Conservation (phyloP, 1,284 basidiomycete species). For the Peniophora sp. region DNA sequence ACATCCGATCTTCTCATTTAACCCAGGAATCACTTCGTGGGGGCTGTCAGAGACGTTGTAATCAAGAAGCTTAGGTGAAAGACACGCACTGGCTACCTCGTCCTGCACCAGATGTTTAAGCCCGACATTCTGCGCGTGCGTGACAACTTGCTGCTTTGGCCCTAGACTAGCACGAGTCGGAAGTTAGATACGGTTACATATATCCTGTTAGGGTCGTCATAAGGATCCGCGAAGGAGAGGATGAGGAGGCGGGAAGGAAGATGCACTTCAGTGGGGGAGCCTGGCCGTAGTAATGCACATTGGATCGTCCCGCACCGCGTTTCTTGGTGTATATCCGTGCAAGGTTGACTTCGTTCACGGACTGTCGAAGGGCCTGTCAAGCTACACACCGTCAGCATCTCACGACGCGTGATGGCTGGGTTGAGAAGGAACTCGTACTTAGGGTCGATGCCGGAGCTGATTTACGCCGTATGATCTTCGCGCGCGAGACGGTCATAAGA, state of each 20-base stretch:
- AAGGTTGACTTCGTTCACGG: slow-evolving; percentile 87
- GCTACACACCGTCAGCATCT: slow-evolving; percentile 5
- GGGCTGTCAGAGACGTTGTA: too few species aligned
- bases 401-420: slow-evolving; percentile 1
- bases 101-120: slow-evolving; percentile 83
- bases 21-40: too few species aligned
- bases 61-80: too few species aligned
- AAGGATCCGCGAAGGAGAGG: not conserved
- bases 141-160: slow-evolving; percentile 67
- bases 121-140: slow-evolving; percentile 92
- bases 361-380: slow-evolving; percentile 78
- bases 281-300: slow-evolving; percentile 86
- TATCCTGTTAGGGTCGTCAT: slow-evolving; percentile 45
- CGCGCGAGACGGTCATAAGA: slow-evolving; percentile 82
- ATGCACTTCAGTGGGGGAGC: slow-evolving; percentile 85
- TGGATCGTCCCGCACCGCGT: slow-evolving; percentile 82
- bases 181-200: slow-evolving; percentile 94
- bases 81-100: too few species aligned
- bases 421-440: slow-evolving; percentile 43
- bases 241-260: not conserved
- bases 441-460: slow-evolving; percentile 88
- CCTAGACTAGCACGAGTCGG: slow-evolving; percentile 86
- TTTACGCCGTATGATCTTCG: slow-evolving; percentile 84
- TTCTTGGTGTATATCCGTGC: slow-evolving; percentile 97
- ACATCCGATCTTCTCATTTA: too few species aligned